Conservation (phyloP, 2,329 filamentous ascomycete genomes). For the Aotearoamyces nothofagi region DNA sequence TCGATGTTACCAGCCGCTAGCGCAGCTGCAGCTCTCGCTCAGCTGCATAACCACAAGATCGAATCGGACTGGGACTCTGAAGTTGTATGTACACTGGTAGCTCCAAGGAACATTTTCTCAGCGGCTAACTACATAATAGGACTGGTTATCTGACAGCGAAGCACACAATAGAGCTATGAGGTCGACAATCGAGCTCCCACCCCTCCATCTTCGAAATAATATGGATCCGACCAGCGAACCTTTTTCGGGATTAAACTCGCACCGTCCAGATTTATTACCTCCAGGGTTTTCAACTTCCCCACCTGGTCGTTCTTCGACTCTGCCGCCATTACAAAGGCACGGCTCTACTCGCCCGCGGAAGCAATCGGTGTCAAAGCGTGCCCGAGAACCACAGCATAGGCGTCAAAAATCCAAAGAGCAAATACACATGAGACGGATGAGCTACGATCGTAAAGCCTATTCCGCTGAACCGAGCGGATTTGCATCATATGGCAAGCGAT, state of each 20-base stretch:
- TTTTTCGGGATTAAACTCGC: slow-evolving; percentile 44
- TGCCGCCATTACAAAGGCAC: slow-evolving; percentile 67
- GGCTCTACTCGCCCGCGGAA: slow-evolving; percentile 65
- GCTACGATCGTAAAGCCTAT: slow-evolving; percentile 66
- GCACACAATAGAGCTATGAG: slow-evolving; percentile 46
- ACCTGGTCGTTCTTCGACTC: slow-evolving; percentile 72
- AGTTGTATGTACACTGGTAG: slow-evolving; percentile 38
- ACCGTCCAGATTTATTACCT: slow-evolving; percentile 59
- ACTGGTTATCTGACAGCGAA: slow-evolving; percentile 58
- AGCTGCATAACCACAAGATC: slow-evolving; percentile 66
- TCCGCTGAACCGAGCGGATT: slow-evolving; percentile 64
- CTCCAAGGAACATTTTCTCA: slow-evolving; percentile 6
- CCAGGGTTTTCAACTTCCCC: slow-evolving; percentile 73
- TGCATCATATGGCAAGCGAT: slow-evolving; percentile 59
- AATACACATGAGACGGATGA: slow-evolving; percentile 47
- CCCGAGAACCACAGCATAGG: slow-evolving; percentile 63
- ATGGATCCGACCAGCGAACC: slow-evolving; percentile 48
- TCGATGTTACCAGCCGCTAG: slow-evolving; percentile 53
- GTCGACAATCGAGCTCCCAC: slow-evolving; percentile 54
- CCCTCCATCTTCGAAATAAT: slow-evolving; percentile 40
- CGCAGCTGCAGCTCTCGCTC: slow-evolving; percentile 74
- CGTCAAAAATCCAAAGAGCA: slow-evolving; percentile 58
- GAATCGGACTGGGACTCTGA: slow-evolving; percentile 69
- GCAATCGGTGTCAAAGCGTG: slow-evolving; percentile 70
- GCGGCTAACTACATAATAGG: slow-evolving; percentile 27